A percentile compares a stretch with the other conserved stretches of the same genome.
phyloP scores from a whole-genome alignment of 1,284 basidiomycete genomes.

The Heterobasidion occidentale region DNA sequence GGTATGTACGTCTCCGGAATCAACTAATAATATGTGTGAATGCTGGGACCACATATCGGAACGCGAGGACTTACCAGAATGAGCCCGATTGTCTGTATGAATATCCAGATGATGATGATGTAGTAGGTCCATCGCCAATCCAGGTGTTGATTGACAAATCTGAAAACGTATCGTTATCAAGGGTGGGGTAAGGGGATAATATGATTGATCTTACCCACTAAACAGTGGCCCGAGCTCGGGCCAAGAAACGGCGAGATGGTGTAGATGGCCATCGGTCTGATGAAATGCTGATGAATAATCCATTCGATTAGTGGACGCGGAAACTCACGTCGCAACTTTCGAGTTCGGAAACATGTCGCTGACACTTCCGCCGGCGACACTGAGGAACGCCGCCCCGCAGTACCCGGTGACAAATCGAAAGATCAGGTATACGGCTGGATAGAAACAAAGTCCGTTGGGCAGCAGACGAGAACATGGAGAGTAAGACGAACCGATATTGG shows the following conservation, averaged over 20 bases:
- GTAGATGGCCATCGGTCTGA: constrained; percentile 73
- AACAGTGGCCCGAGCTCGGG: constrained; percentile 61
- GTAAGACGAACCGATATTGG: constrained; percentile 28
- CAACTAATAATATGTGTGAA: constrained; percentile 22
- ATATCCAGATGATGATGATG: constrained; percentile 57
- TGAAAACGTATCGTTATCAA: constrained; percentile 2
- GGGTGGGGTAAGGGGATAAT: not conserved
- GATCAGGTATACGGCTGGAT: constrained; percentile 46
- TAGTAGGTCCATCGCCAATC: constrained; percentile 80
- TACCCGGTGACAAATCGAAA: constrained; percentile 71
- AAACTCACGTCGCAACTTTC: constrained; percentile 54
- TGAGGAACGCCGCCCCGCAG: constrained; percentile 67
- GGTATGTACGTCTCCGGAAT: constrained; percentile 76
- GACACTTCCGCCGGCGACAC: constrained; percentile 75
- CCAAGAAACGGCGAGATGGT: constrained; percentile 69
- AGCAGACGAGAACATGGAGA: constrained; percentile 3
- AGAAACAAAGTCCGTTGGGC: not conserved
- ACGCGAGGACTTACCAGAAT: constrained; percentile 32
- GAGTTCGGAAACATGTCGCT: constrained; percentile 65
- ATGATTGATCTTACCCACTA: constrained; percentile 36
- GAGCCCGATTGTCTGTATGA: constrained; percentile 36
- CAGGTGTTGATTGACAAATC: constrained; percentile 43
- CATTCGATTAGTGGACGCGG: not conserved
- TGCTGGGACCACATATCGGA: not conserved
- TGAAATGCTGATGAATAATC: not conserved